Evolutionary conservation across 768 basidiomycete genomes (phyloP).

Genomic region (Sarcomyxa edulis): DNA sequence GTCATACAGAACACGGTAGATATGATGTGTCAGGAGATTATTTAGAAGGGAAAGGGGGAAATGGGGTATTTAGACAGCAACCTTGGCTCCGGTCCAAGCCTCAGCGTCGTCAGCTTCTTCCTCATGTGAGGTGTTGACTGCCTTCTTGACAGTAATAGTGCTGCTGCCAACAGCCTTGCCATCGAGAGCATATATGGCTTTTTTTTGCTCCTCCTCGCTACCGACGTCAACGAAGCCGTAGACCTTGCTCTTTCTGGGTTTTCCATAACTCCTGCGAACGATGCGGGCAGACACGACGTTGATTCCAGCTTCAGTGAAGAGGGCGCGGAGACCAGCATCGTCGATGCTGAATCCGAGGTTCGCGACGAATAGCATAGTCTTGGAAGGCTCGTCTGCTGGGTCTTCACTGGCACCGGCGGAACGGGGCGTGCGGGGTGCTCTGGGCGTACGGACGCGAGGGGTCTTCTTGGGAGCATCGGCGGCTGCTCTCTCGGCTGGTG

Average conservation of each 20-base stretch:
- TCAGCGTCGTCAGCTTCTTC: slow-evolving; percentile 41
- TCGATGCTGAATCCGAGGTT: slow-evolving; percentile 95
- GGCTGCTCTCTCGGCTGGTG: slow-evolving; percentile 30
- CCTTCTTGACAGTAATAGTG: slow-evolving; percentile 88
- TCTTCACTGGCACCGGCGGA: slow-evolving; percentile 79
- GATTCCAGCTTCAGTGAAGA: slow-evolving; percentile 88
- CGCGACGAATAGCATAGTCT: slow-evolving; percentile 90
- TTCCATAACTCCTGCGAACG: slow-evolving; percentile 80
- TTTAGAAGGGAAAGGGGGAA: slow-evolving; percentile 8
- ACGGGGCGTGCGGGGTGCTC: slow-evolving; percentile 53
- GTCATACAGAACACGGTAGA: slow-evolving; percentile 6
- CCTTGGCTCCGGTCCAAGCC: slow-evolving; percentile 15
- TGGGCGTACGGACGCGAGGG: slow-evolving; percentile 52
- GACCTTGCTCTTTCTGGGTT: slow-evolving; percentile 87
- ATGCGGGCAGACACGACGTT: slow-evolving; percentile 82
- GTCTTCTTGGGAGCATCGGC: slow-evolving; percentile 38
- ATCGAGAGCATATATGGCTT: slow-evolving; percentile 82
- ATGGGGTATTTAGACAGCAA: slow-evolving; percentile 14
- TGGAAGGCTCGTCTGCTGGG: slow-evolving; percentile 83
- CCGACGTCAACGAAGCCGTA: slow-evolving; percentile 98
- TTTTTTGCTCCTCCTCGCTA: slow-evolving; percentile 81
- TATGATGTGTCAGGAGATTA: slow-evolving; percentile 3
- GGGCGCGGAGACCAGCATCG: slow-evolving; percentile 69
- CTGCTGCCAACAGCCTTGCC: slow-evolving; percentile 88
- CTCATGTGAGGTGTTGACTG: slow-evolving; percentile 75